A percentile compares a stretch with the other conserved stretches of the same genome.
Evolutionary conservation across 2,329 filamentous ascomycete genomes (phyloP).

Genomic region (Epichloe glyceriae): DNA sequence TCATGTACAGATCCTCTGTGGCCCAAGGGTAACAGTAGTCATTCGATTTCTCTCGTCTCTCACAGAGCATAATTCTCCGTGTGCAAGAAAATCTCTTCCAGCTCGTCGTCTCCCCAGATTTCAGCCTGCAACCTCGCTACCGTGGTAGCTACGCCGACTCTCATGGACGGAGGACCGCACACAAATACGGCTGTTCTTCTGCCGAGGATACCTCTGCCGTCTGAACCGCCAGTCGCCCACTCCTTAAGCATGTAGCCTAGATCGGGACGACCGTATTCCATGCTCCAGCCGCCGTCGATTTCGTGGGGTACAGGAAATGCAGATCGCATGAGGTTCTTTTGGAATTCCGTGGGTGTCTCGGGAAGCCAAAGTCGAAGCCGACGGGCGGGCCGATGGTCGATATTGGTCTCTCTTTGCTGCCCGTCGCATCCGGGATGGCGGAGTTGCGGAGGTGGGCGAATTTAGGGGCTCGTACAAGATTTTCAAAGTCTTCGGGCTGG

Average conservation of each 20-base stretch:
- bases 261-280: constrained; percentile 84
- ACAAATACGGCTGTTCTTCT: constrained; percentile 81
- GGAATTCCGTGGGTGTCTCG: constrained; percentile 72
- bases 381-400: constrained; percentile 46
- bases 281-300: constrained; percentile 71
- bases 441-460: constrained; percentile 43
- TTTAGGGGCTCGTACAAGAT: constrained; percentile 34
- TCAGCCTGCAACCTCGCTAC: constrained; percentile 71
- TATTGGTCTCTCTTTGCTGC: constrained; percentile 29
- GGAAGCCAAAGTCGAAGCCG: constrained; percentile 71
- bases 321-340: constrained; percentile 82
- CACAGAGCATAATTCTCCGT: constrained; percentile 88
- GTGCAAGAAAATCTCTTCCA: constrained; percentile 88
- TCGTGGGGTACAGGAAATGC: constrained; percentile 61
- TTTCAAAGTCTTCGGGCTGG: constrained; percentile 12
- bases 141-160: constrained; percentile 74
- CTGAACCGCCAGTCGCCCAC: constrained; percentile 58
- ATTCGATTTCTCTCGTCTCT: not conserved
- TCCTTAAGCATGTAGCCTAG: constrained; percentile 77
- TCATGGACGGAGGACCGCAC: constrained; percentile 78
- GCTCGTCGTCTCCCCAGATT: constrained; percentile 65
- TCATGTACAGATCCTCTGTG: not conserved
- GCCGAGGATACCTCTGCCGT: constrained; percentile 59
- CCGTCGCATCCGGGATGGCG: constrained; percentile 20
- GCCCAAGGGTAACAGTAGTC: not conserved